Evolutionary conservation across 768 basidiomycete genomes (phyloP).

Genomic region (Termitomyces sp.): DNA sequence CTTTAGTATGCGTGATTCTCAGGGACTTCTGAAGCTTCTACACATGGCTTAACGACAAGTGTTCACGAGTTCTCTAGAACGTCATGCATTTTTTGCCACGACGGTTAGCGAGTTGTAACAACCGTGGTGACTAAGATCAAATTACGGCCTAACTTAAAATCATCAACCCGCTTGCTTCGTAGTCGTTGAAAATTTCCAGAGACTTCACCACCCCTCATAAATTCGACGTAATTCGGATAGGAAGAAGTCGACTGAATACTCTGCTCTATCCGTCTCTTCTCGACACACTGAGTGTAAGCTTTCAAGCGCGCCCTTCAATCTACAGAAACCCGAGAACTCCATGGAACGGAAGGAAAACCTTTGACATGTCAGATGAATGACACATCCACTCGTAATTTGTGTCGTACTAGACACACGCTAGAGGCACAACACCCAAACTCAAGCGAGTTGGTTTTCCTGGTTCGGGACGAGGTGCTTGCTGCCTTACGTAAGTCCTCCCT

Average conservation of each 20-base stretch:
- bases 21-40: neutral
- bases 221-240: conserved; percentile 10
- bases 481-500: conserved; percentile 6
- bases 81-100: neutral
- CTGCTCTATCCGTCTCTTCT: conserved; percentile 15
- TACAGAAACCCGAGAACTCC: conserved; percentile 4
- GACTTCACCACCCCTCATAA: neutral
- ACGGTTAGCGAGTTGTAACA: neutral
- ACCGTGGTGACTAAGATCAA: neutral
- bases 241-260: conserved; percentile 10
- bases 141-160: conserved; percentile 1
- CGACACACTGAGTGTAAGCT: neutral
- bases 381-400: neutral
- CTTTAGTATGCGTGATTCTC: neutral
- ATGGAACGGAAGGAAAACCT: neutral
- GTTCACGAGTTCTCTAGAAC: neutral
- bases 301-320: neutral
- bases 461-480: neutral
- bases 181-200: neutral
- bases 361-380: neutral
- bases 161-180: conserved; percentile 3
- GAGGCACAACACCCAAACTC: conserved; percentile 1
- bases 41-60: neutral
- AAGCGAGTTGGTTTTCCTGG: neutral
- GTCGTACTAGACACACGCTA: neutral